Evolutionary conservation across 2,329 filamentous ascomycete genomes (phyloP).

Genomic region (Fusarium cyanostomum): DNA sequence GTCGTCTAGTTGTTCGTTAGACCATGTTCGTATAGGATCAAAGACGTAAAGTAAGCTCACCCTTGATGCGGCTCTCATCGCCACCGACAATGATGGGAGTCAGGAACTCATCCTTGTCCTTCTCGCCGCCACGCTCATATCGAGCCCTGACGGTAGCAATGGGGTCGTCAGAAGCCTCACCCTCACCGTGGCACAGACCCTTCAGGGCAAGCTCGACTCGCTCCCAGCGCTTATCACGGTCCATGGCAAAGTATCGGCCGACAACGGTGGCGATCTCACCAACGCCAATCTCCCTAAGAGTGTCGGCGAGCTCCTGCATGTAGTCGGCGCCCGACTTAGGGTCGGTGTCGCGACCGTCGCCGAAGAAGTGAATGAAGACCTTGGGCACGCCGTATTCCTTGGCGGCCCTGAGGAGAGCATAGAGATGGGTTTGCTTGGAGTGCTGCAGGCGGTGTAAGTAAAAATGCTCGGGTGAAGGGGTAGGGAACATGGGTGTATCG

Average conservation of each 20-base stretch:
- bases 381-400: constrained; percentile 88
- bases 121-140: constrained; percentile 74
- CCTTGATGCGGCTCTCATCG: constrained; percentile 84
- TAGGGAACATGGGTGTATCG: not conserved
- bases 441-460: constrained; percentile 63
- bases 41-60: constrained; percentile 54
- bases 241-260: constrained; percentile 98
- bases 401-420: constrained; percentile 86
- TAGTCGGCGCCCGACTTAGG: constrained; percentile 92
- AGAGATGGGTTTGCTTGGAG: constrained; percentile 93
- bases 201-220: constrained; percentile 89
- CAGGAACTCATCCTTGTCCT: constrained; percentile 95
- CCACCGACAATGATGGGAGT: constrained; percentile 97
- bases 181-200: constrained; percentile 85
- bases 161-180: constrained; percentile 84
- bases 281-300: constrained; percentile 82
- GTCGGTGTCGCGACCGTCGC: constrained; percentile 96
- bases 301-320: constrained; percentile 85
- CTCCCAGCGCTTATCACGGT: constrained; percentile 99
- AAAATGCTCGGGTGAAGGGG: constrained; percentile 1
- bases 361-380: constrained; percentile 99
- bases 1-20: constrained; percentile 66
- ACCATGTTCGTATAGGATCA: not conserved
- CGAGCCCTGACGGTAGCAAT: constrained; percentile 86
- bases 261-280: constrained; percentile 93